Base-by-base conservation (phyloP, 257 asterid genomes). In the Plectranthus barbatus region DNA sequence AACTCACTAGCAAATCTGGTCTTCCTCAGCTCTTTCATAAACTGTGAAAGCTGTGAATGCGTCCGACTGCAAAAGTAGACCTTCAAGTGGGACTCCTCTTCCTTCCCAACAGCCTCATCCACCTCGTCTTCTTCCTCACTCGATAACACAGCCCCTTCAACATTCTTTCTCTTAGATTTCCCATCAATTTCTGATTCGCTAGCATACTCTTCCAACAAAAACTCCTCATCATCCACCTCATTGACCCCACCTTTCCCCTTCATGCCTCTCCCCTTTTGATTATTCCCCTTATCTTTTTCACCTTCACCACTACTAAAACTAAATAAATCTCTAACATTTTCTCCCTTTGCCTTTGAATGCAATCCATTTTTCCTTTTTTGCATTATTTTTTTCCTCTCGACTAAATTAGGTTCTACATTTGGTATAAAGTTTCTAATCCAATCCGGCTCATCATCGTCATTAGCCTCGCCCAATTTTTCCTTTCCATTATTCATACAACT, bases 41-140 rank as follows among this genome's bases (percentile, higher is more conserved):
- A 92, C 81, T 92, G 99, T 1, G 95, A 85, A 77, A 92, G 99
- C 84, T 92, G 99, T 9, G 99, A 89, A 76, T 92, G 99, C 1
- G 99, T 92, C 59, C 99, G 79, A 67, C 99, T 92, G 71, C 99
- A 92, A 62, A 92, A 92, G 53, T 83, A 92, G 60, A 92, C 60
- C 82, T 82, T 92, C 67, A 80, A 54, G 14, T 73, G 67, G 3
- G 83, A 58, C 71, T 80, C 95, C 62, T 76, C 91, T 65, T 76
- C 89, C 74, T 84, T 69, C 24, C 64, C 80, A 47, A 56, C 77
- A 37, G 66, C 18, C 36, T 67, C 78, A 51, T 71, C 80, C 65
- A 41, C 81, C 36, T 71, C 82, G 52, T 80, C 91, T 54, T 88
- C 96, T 59, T 85, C 99, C 61, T 86, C 97, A 19, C 94, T 87